Evolutionary conservation across 2,329 filamentous ascomycete species (phyloP), one percentile per base, ranked within the genome.

Genomic region (Penicillium sp.): DNA sequence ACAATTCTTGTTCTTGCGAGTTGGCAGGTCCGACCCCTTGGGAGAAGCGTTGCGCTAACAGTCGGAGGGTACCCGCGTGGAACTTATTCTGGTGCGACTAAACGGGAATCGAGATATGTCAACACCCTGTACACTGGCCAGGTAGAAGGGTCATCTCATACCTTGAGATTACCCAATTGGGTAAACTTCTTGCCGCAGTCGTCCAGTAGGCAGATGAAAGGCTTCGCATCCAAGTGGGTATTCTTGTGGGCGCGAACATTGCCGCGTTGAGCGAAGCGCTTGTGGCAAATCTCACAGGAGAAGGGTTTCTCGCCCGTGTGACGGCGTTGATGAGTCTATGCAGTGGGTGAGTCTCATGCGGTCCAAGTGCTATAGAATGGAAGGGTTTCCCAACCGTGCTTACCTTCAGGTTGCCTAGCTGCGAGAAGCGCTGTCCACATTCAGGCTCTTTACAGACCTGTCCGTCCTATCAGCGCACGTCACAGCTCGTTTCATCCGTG

Each of bases 51-150:
- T 75, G 60, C 0, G 86, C 89, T 23, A 95, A 76, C 12, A 79
- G 75, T 51, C 82, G 78, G 33, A 96, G 78, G 0, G 87, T 86
- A n/a, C 81, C 73, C 32, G 81, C 80, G 70, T 97, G 92, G 67
- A 95, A 96, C 65, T 91, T 92, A 74, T 96, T 96, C 71, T 95
- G 89, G 65, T 97, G 92, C 2, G 87, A 88, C 86, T 89, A 50
- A 49, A 32, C 20, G 6, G 23, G 8, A 7, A 40, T 27, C 12
- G 38, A 39, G 13, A 39, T 4, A 6, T 25, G 23, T 40, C 23
- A 40, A 9, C 27, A 40, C 27, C 13, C 9, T 3, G 7, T 15
- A 29, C 6, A 20, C 10, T 29, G 39, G 7, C 6, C 18, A 18
- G 20, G 24, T 27, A 18, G n/a, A 2, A 12, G 12, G 20, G 29